Percentiles rank a stretch among this genome's conserved stretches.
Conservation (phyloP, 441 rosid genomes). For the Eruca vesicaria region DNA sequence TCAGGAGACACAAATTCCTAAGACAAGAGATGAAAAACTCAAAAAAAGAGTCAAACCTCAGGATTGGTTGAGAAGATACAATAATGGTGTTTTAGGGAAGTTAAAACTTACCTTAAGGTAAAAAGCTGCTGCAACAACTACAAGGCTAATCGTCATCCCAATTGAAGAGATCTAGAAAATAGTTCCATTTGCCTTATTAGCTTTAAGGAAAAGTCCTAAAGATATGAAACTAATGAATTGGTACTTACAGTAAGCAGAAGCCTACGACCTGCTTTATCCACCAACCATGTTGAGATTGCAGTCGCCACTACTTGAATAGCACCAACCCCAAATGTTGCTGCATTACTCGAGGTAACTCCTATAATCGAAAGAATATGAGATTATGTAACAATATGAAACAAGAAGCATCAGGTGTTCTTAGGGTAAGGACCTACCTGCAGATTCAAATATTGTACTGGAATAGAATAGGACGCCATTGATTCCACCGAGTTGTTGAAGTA, state of each 20-base stretch:
- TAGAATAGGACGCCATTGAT: conserved; percentile 72
- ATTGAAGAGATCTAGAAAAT: conserved; percentile 63
- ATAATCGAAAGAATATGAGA: background rate
- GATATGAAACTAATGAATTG: background rate
- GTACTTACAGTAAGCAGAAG: conserved; percentile 77
- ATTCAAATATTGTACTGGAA: conserved; percentile 64
- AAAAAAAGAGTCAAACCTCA: background rate
- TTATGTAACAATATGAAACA: background rate
- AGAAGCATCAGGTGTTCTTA: background rate
- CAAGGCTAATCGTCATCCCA: conserved; percentile 77
- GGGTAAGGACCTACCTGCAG: conserved; percentile 47
- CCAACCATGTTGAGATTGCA: conserved; percentile 77
- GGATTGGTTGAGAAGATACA: conserved; percentile 4
- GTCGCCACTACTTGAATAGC: conserved; percentile 91
- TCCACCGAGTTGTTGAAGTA: conserved; percentile 75
- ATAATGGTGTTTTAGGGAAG: background rate
- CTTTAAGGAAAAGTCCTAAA: background rate
- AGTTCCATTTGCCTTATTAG: background rate
- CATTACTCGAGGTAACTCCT: conserved; percentile 81
- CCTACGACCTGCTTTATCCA: conserved; percentile 85
- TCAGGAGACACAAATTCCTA: conserved; percentile 34
- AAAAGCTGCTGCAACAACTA: conserved; percentile 71
- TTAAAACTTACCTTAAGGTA: conserved; percentile 48
- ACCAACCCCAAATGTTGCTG: conserved; percentile 84
- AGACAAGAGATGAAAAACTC: too few species aligned